Evolutionary conservation across 495 filamentous ascomycete species (phyloP), one percentile per base, ranked within the genome.

Genomic region (Aspergillus ostianus): DNA sequence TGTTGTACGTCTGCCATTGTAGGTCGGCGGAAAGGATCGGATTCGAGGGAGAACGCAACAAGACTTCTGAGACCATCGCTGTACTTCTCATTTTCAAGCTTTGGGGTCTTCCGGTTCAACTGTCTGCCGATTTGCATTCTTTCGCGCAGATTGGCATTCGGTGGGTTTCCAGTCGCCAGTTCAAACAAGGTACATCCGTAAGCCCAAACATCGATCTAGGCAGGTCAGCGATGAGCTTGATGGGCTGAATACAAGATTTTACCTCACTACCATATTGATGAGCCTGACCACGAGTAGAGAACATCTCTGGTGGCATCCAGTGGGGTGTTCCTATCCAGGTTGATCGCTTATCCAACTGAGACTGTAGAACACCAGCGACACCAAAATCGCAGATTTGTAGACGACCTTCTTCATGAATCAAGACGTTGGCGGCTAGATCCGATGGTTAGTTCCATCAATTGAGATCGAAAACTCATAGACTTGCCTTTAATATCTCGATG

Each of bases 371-470:
- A 51, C 90, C 93, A 20, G 93, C 90, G 55, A 98, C 91, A 57
- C 94, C 94, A 71, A 98, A 98, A 68, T 98, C 94, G 69, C 94
- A 97, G 23, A 98, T 85, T 67, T 98, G 90, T 12, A 98, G 81
- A 20, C 82, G 81, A 5, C 94, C 94, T 59, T 90, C 84, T 71
- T 97, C 93, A 27, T 90, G 90, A 53, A 98, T 85, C 52, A 98
- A 81, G 44, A 98, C 85, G 65, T 98, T 98, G 30, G 90, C 93
- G 68, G 86, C 88, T 90, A 23, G 26, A 21, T 9, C 21, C 20
- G 20, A 18, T 44, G 17, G 17, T 49, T 27, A 47, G 8, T 13
- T 21, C 12, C 0, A 19, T 50, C 17, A 47, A 2, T 8, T n/a
- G 7, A 17, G 0, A 47, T 12, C 20, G 20, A 18, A 27, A 5